Base-by-base conservation (phyloP, 192 early-diverging fungal genomes). In the Chytriomyces hyalinus region DNA sequence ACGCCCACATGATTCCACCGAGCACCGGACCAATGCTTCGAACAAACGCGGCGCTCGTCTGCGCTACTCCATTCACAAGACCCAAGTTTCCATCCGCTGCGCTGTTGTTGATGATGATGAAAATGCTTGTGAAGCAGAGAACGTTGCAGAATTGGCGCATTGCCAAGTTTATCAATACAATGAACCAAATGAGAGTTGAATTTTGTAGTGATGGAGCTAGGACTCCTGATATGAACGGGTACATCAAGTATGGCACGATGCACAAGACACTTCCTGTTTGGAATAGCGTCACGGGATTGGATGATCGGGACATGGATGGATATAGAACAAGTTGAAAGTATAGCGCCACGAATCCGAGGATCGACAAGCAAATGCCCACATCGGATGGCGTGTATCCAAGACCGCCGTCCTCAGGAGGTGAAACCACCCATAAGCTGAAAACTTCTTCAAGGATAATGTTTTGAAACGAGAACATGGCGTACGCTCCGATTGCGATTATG, bases 381-480 rank as follows among this genome's bases (percentile, higher is more conserved):
- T 75, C 28, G 1, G 73, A 8, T 9, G 51, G 51, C 6, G 43
- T 9, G 47, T 75, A 70, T 15, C 67, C 77, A 4, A 86, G 75
- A 1, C 83, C 85, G 36, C 73, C 75, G 17, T 63, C 76, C 6
- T 43, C 20, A 3, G 85, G 22, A 89, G 87, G 15, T 9, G 84
- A 61, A 11, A 83, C 83, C 22, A 81, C 80, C 70, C 75, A 87
- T 5, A 87, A 70, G 51, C 80, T 64, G 57, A 85, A 82, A 0
- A 71, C 70, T 73, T 87, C 86, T 13, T 84, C 86, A 68, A 85
- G 82, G 11, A 84, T n/a, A 50, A 87, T 81, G 61, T 85, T 77
- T 26, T 80, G 73, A 53, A 87, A 78, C 15, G 77, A 51, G 45
- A 81, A 75, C 13, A 84, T 43, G 8, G 49, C 69, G 80, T 84